Evolutionary conservation across 1,284 basidiomycete species (phyloP).

Genomic region (Rhizoctonia solani): DNA sequence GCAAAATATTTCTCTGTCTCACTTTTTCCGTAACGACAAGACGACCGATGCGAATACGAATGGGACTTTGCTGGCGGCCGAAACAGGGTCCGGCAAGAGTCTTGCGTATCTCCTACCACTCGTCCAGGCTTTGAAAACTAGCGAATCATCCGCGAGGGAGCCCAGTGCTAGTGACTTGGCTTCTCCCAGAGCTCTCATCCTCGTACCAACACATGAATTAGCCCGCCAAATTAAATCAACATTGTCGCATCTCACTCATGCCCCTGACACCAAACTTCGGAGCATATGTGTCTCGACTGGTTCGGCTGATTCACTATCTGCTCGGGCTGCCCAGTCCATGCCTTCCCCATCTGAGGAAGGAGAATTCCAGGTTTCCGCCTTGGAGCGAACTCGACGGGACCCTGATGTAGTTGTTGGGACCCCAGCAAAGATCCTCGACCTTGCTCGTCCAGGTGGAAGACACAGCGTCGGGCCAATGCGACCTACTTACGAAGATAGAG

Average conservation of each 20-base stretch:
- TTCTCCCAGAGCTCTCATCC: slow-evolving; percentile 71
- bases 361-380: slow-evolving; percentile 38
- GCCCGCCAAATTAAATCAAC: slow-evolving; percentile 74
- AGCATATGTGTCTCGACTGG: slow-evolving; percentile 66
- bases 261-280: slow-evolving; percentile 64
- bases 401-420: slow-evolving; percentile 80
- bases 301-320: slow-evolving; percentile 43
- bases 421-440: slow-evolving; percentile 47
- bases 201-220: slow-evolving; percentile 88
- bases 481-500: slow-evolving; percentile 2
- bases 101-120: slow-evolving; percentile 86
- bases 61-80: slow-evolving; percentile 75
- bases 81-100: slow-evolving; percentile 89
- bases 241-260: slow-evolving; percentile 57
- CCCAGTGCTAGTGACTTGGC: slow-evolving; percentile 46
- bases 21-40: slow-evolving; percentile 51
- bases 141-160: slow-evolving; percentile 47
- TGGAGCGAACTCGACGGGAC: slow-evolving; percentile 43
- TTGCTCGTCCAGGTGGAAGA: slow-evolving; percentile 21
- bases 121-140: slow-evolving; percentile 72
- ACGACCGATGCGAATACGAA: slow-evolving; percentile 47
- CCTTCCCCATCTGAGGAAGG: neutral
- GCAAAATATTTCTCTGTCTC: slow-evolving; percentile 68
- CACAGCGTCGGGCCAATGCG: slow-evolving; percentile 21
- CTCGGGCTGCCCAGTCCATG: neutral